These are phyloP conservation scores for Papiliotrema fonsecae DNA, from an alignment of 1,284 basidiomycete genomes.

Conservation along the genomic window DNA sequence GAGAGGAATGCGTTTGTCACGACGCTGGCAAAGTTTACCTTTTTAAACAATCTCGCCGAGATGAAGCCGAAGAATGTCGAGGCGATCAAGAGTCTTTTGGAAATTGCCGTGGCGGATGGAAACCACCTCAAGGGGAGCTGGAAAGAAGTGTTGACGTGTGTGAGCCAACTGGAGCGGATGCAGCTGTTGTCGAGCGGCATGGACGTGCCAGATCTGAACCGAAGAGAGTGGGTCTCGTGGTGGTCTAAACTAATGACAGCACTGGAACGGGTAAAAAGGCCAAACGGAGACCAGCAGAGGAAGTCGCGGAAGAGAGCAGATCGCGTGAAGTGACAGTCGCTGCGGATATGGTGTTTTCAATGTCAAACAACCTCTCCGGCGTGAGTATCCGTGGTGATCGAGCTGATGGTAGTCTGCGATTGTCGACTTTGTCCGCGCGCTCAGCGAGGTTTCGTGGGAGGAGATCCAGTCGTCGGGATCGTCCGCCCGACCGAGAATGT, in stretches of 20 bases:
- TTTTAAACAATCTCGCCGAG: constrained; percentile 90
- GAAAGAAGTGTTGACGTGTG: constrained; percentile 90
- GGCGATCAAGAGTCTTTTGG: constrained; percentile 87
- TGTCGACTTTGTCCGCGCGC: constrained; percentile 92
- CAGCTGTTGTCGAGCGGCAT: constrained; percentile 85
- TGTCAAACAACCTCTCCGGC: constrained; percentile 88
- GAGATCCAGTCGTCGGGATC: constrained; percentile 96
- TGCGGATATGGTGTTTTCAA: constrained; percentile 97
- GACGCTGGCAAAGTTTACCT: constrained; percentile 95
- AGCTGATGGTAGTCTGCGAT: constrained; percentile 71
- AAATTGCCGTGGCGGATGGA: constrained; percentile 88
- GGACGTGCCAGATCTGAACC: constrained; percentile 72
- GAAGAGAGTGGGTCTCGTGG: constrained; percentile 61
- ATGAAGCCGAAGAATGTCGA: constrained; percentile 99
- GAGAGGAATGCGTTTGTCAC: constrained; percentile 95
- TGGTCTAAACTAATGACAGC: constrained; percentile 1
- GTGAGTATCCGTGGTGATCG: constrained; percentile 53
- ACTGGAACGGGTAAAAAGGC: constrained; percentile 7
- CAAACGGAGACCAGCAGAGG: constrained; percentile 64
- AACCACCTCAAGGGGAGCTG: constrained; percentile 92
- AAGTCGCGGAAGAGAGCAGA: constrained; percentile 91
- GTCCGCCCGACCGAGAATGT: constrained; percentile 87
- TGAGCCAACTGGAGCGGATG: constrained; percentile 96
- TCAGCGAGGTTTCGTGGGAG: constrained; percentile 98
- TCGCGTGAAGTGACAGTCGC: constrained; percentile 98